Conservation (phyloP, 495 filamentous ascomycete species). For the Hyaloscypha hepaticicola region DNA sequence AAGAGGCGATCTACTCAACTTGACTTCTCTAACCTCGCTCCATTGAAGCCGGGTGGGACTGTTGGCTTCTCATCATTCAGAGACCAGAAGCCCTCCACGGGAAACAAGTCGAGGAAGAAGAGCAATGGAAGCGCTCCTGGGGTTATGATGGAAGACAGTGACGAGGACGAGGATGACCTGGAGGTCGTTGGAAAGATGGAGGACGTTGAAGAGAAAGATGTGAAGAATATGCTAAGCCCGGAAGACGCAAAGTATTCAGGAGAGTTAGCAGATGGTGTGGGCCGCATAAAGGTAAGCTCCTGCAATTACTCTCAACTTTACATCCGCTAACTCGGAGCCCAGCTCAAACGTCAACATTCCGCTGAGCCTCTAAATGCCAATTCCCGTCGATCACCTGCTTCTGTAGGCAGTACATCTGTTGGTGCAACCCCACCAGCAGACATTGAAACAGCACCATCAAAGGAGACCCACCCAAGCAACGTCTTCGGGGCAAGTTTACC, state of each 20-base stretch:
- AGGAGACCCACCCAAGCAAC: conserved; percentile 24
- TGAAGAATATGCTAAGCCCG: conserved; percentile 53
- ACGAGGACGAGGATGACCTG: conserved; percentile 65
- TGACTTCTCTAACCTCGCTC: conserved; percentile 82
- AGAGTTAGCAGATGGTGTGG: conserved; percentile 86
- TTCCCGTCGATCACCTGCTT: conserved; percentile 40
- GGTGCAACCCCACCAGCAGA: conserved; percentile 32
- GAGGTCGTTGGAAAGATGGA: conserved; percentile 60
- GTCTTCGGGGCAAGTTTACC: conserved; percentile 24
- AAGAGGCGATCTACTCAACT: conserved; percentile 77
- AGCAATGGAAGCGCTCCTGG: conserved; percentile 43
- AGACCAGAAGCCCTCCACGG: conserved; percentile 57
- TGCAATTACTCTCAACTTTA: not conserved
- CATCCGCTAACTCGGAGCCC: conserved; percentile 28
- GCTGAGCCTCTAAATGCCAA: conserved; percentile 64
- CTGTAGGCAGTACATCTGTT: conserved; percentile 46
- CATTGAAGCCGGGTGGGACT: conserved; percentile 76
- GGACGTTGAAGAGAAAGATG: conserved; percentile 71
- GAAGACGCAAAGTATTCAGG: conserved; percentile 84
- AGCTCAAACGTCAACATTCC: conserved; percentile 97
- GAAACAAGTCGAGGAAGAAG: conserved; percentile 57
- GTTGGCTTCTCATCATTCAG: conserved; percentile 91
- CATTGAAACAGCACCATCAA: conserved; percentile 27
- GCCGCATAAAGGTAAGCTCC: conserved; percentile 81
- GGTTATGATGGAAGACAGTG: conserved; percentile 60